phyloP scores from a whole-genome alignment of 1,284 basidiomycete species.

The Heterobasidion annosum region DNA sequence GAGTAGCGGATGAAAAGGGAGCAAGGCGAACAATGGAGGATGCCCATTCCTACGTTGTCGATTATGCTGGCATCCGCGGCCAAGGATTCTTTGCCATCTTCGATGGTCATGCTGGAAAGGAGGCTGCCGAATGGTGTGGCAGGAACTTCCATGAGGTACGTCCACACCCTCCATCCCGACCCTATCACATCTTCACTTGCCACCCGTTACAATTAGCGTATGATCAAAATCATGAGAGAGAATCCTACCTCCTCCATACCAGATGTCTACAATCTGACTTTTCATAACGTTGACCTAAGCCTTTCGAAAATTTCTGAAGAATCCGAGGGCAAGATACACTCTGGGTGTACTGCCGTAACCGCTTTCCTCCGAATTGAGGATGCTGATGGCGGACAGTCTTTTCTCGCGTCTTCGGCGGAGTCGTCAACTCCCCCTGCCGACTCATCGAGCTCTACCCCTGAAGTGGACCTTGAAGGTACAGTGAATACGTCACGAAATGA shows the following conservation, averaged over 20 bases:
- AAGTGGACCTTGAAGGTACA: neutral
- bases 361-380: conserved; percentile 95
- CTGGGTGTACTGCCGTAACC: conserved; percentile 97
- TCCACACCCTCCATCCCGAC: neutral
- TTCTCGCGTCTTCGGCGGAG: conserved; percentile 17
- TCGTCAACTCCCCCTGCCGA: conserved; percentile 3
- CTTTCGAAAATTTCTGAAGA: conserved; percentile 79
- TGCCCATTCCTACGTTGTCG: conserved; percentile 91
- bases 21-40: conserved; percentile 96
- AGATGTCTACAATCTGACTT: conserved; percentile 88
- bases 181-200: neutral
- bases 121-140: conserved; percentile 99
- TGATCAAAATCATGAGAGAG: conserved; percentile 33
- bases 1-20: conserved; percentile 88
- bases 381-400: conserved; percentile 56
- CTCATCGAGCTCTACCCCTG: conserved; percentile 1
- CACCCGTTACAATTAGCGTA: conserved; percentile 14
- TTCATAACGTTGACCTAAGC: conserved; percentile 82
- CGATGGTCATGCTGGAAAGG: conserved; percentile 97
- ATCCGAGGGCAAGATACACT: conserved; percentile 85
- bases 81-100: conserved; percentile 99
- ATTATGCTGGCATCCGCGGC: conserved; percentile 84
- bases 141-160: conserved; percentile 88
- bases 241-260: conserved; percentile 60
- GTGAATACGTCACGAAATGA: conserved; percentile 9